phyloP scores from a whole-genome alignment of 805 yeast genomes.

The Nakazawaea siamensis region DNA sequence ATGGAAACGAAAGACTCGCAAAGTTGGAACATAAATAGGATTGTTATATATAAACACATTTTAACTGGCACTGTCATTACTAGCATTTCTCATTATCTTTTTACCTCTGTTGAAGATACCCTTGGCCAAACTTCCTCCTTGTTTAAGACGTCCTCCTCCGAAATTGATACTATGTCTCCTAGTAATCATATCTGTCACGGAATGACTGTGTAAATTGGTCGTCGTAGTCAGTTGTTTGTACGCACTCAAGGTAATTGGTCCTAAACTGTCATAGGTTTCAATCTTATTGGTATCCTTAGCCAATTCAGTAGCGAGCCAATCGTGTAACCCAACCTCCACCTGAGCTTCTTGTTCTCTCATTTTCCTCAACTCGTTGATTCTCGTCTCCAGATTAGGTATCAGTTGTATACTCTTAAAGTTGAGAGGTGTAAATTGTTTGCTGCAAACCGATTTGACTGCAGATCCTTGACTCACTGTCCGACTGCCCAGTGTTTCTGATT shows the following conservation, averaged over 20 bases:
- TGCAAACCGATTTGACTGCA: background rate
- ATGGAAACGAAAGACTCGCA: conserved; percentile 53
- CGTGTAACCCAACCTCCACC: conserved; percentile 49
- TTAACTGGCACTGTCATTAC: conserved; percentile 4
- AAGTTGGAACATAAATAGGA: conserved; percentile 22
- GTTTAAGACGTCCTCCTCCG: conserved; percentile 40
- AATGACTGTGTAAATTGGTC: conserved; percentile 27
- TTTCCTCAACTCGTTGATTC: conserved; percentile 31
- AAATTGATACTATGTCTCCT: conserved; percentile 36
- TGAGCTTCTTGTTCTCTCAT: conserved; percentile 33
- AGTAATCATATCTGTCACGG: conserved; percentile 31
- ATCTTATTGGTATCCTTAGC: conserved; percentile 30
- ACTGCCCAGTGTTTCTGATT: background rate
- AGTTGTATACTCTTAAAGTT: conserved; percentile 34
- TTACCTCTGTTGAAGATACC: conserved; percentile 49
- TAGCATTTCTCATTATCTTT: conserved; percentile 32
- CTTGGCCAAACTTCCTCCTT: conserved; percentile 43
- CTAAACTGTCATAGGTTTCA: conserved; percentile 31
- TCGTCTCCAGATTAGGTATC: conserved; percentile 31
- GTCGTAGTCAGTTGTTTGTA: conserved; percentile 52
- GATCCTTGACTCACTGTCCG: background rate
- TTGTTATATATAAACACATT: background rate
- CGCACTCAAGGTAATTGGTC: conserved; percentile 53
- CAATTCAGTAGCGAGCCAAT: conserved; percentile 40
- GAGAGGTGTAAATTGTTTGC: background rate